Evolutionary conservation across 805 yeast species (phyloP), one percentile per base, ranked within the genome.

Genomic region (Lachancea mirantina): DNA sequence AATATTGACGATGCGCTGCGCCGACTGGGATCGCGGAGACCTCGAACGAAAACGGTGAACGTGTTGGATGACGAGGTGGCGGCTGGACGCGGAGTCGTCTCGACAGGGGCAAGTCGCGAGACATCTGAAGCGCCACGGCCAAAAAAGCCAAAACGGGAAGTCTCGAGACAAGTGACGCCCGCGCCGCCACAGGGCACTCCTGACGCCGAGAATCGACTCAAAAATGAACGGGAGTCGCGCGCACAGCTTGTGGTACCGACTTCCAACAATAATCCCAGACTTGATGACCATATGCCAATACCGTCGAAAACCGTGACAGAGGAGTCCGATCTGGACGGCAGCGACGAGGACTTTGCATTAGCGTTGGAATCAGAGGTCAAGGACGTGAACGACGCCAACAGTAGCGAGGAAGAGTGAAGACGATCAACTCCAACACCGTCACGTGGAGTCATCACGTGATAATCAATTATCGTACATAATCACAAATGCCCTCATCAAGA

Each of bases 1-100:
- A 56, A 57, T 35, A 58, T 58, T 20, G 63, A 58, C 30, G 61
- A 58, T 23, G 61, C 62, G 3, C 41, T 58, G 36, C 52, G 59
- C 38, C 40, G 61, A 30, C 42, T 56, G 26, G 63, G 63, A 3
- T 58, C 63, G 15, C 49, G 50, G 26, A 46, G 63, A 36, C 50
- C 59, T 8, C 42, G 50, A 23, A 54, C 57, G 1, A 53, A 50
- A 31, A 47, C 50, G n/a, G 50, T 55, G 5, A 45, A 50, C 15
- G 29, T 51, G 4, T 36, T 44, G 14, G 52, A 59, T n/a, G 59
- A 53, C 30, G 53, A 48, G 19, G 57, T 50, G 21, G 50, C 46
- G 8, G 19, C 16, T 11, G 16, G 9, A 8, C 8, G 7, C 10
- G 7, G 19, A n/a, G 14, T 8, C 14, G 11, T 9, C 11, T 13